Evolutionary conservation across 257 asterid genomes (phyloP).

Genomic region (Solanum pennellii): DNA sequence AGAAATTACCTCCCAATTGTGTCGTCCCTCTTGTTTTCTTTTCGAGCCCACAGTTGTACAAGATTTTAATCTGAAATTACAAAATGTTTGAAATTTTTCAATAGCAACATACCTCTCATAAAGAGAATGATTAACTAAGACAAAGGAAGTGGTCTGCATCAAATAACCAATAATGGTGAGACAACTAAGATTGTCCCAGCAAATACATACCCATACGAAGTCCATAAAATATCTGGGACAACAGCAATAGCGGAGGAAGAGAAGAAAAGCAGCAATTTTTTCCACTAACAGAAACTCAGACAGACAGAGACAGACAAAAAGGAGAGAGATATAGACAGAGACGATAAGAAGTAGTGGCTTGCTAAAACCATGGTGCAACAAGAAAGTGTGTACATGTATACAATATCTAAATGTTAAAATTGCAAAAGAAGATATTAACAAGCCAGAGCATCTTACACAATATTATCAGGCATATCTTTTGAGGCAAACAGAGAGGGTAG

Average conservation of each 20-base stretch:
- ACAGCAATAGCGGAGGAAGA: neutral
- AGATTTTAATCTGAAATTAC: constrained; percentile 57
- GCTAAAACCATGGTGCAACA: neutral
- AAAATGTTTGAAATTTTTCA: neutral
- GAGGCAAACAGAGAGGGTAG: constrained; percentile 72
- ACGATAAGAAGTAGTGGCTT: neutral
- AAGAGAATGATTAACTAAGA: neutral
- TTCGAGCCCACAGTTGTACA: constrained; percentile 33
- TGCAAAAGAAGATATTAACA: neutral
- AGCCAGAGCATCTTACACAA: constrained; percentile 44
- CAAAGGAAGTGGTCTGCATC: neutral
- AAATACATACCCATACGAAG: neutral
- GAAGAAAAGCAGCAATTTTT: neutral
- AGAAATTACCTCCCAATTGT: constrained; percentile 45
- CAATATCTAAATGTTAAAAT: neutral
- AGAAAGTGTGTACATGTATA: neutral
- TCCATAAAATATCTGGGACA: neutral
- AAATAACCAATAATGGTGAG: neutral
- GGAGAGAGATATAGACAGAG: neutral
- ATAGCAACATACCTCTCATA: neutral
- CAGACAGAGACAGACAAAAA: neutral
- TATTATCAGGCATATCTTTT: constrained; percentile 64
- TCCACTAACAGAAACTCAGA: neutral
- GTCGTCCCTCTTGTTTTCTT: constrained; percentile 52
- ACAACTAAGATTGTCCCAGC: neutral